Percentiles rank a stretch among this genome's conserved stretches.
These are phyloP conservation scores for Aspergillus quadricinctus DNA, from an alignment of 2,329 filamentous ascomycete species.

Conservation along the genomic window DNA sequence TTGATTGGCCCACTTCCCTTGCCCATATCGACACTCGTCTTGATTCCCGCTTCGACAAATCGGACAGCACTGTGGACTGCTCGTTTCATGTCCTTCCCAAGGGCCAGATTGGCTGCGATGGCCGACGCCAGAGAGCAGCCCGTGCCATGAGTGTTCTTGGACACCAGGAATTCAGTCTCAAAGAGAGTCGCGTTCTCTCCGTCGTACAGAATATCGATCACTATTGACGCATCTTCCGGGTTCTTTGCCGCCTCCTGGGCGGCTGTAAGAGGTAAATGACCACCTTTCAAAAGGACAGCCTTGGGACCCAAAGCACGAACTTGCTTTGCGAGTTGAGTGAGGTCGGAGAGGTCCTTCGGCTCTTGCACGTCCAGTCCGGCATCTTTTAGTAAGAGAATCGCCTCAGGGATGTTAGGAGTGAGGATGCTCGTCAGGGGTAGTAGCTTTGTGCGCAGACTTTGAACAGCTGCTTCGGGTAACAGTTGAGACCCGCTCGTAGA, in stretches of 20 bases:
- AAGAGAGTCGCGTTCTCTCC: conserved; percentile 56
- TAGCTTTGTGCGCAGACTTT: conserved; percentile 36
- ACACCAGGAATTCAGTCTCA: conserved; percentile 66
- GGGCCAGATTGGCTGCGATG: conserved; percentile 59
- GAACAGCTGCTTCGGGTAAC: conserved; percentile 41
- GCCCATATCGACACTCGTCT: conserved; percentile 52
- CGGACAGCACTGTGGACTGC: conserved; percentile 54
- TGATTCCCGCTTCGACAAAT: conserved; percentile 61
- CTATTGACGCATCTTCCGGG: conserved; percentile 57
- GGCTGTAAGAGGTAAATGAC: conserved; percentile 73
- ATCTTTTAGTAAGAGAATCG: conserved; percentile 41
- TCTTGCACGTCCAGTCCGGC: conserved; percentile 36
- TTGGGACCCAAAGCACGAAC: conserved; percentile 67
- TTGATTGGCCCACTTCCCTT: conserved; percentile 62
- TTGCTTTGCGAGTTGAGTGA: conserved; percentile 64
- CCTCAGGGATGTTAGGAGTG: conserved; percentile 49
- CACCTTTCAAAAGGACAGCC: conserved; percentile 85
- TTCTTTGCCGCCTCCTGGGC: conserved; percentile 56
- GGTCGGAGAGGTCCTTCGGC: conserved; percentile 57
- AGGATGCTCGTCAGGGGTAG: conserved; percentile 43
- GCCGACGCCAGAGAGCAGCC: conserved; percentile 86
- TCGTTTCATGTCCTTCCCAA: conserved; percentile 44
- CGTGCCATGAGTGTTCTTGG: conserved; percentile 86
- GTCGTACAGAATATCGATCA: conserved; percentile 75
- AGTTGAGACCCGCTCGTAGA: conserved; percentile 47